phyloP scores from a whole-genome alignment of 495 filamentous ascomycete species.

The Neurospora sp. region DNA sequence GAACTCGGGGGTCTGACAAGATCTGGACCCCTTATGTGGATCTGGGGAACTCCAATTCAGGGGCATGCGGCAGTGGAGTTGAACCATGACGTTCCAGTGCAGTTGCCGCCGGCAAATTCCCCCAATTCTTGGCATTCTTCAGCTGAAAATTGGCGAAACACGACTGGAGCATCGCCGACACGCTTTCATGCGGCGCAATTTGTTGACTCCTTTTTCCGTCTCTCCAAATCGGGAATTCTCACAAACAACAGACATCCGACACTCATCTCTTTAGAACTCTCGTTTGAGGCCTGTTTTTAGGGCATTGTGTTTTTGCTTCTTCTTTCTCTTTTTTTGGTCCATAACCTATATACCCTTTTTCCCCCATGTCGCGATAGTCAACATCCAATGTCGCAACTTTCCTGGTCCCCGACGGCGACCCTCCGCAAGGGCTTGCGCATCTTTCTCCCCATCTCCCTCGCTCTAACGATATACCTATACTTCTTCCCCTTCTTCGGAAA shows the following conservation, averaged over 20 bases:
- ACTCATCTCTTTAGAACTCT: neutral
- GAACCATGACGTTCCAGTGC: neutral
- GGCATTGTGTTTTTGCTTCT: neutral
- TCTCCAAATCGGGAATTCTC: neutral
- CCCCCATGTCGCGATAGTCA: neutral
- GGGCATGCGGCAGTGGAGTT: neutral
- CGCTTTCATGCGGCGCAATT: neutral
- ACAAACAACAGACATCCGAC: neutral
- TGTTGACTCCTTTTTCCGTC: neutral
- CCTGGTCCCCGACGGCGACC: slow-evolving; percentile 40
- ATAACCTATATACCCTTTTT: neutral
- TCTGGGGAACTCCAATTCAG: neutral
- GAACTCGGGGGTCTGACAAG: neutral
- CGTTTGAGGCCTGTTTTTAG: neutral
- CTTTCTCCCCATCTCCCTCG: slow-evolving; percentile 59
- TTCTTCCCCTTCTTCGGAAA: slow-evolving; percentile 73
- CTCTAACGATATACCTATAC: slow-evolving; percentile 70
- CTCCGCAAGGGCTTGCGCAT: slow-evolving; percentile 52
- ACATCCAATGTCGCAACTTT: neutral
- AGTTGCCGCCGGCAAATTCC: neutral
- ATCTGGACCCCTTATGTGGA: neutral
- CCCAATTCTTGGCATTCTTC: neutral
- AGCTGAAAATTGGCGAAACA: neutral
- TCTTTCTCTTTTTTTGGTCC: neutral
- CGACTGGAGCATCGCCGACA: neutral